Conservation (phyloP, 2,329 filamentous ascomycete species). For the Botrytis galanthina region DNA sequence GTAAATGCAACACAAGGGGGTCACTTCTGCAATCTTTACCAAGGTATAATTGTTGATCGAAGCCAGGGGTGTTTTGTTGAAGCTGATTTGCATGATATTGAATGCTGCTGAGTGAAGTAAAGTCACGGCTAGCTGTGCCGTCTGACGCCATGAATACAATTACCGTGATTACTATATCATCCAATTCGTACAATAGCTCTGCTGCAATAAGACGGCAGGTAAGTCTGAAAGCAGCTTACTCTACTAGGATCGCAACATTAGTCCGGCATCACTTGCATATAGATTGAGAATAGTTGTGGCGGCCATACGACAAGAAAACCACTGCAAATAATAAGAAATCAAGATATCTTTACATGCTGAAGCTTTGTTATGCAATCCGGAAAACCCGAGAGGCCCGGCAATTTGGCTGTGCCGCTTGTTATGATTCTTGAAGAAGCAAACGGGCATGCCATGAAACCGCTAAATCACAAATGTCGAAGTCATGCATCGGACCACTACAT, state of each 20-base stretch:
- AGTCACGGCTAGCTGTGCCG: not conserved
- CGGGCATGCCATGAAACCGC: not conserved
- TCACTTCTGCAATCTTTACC: no score
- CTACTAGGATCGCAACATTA: not conserved
- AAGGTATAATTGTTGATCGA: no score
- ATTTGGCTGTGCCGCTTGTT: not conserved
- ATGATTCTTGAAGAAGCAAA: not conserved
- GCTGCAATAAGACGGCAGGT: not conserved
- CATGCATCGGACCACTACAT: not conserved
- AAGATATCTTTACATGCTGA: no score
- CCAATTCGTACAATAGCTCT: not conserved
- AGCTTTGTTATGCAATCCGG: no score
- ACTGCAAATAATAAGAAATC: not conserved
- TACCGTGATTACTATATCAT: not conserved
- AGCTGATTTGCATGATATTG: no score
- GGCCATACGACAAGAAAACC: not conserved
- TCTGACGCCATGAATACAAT: no score
- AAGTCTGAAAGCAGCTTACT: not conserved
- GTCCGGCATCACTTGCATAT: no score
- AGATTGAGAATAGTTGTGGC: not conserved
- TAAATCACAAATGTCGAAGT: not conserved
- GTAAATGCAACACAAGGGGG: no score
- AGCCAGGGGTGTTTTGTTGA: no score
- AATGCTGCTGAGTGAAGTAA: not conserved
- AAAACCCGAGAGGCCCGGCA: no score